Conservation (phyloP, 2,329 filamentous ascomycete species). For the Beauveria medogensis region DNA sequence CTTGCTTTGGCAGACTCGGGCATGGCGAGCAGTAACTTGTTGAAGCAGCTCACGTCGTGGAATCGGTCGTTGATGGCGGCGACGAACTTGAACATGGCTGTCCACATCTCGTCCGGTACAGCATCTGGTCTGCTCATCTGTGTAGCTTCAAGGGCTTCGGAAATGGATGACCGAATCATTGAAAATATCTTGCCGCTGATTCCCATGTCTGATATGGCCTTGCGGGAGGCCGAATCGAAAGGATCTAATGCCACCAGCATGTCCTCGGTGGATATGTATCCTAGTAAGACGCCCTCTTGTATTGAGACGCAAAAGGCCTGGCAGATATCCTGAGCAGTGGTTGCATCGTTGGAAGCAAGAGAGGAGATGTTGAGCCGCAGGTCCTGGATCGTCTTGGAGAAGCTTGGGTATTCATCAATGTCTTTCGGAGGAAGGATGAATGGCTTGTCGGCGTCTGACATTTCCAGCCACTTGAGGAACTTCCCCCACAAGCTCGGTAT, state of each 20-base stretch:
- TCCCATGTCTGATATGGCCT: neutral
- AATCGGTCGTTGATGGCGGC: neutral
- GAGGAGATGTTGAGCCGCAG: neutral
- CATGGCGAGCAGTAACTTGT: neutral
- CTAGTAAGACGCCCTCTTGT: neutral
- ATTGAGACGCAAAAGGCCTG: neutral
- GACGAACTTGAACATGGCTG: conserved; percentile 3
- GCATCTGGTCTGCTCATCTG: neutral
- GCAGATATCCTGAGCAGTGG: neutral
- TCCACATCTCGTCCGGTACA: conserved; percentile 6
- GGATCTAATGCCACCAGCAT: neutral
- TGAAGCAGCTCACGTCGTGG: conserved; percentile 6
- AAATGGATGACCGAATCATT: neutral
- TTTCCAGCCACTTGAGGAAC: conserved; percentile 23
- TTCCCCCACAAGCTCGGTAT: conserved; percentile 18
- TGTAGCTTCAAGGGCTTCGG: neutral
- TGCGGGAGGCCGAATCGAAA: neutral
- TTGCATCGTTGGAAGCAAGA: neutral
- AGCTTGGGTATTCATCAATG: neutral
- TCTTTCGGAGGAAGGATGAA: conserved; percentile 14
- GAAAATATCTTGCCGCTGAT: neutral
- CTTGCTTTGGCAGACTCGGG: neutral
- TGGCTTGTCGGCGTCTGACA: conserved; percentile 17
- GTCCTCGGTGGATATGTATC: neutral
- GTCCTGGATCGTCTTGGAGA: neutral